These are phyloP conservation scores for Starmerella sp. DNA, from an alignment of 805 yeast genomes.

Conservation along the genomic window DNA sequence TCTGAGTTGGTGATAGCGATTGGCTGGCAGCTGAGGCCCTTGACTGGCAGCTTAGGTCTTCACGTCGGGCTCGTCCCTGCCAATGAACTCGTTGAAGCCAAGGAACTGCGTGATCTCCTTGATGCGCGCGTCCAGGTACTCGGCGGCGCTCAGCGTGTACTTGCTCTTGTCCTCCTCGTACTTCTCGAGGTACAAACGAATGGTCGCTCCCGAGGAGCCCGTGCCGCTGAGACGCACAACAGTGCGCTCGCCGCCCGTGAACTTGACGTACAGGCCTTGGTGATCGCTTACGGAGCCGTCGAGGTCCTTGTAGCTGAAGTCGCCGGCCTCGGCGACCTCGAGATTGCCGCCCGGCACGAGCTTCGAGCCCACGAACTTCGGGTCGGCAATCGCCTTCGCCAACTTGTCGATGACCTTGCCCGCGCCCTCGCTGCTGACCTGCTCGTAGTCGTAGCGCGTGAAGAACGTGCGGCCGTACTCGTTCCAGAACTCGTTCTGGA, in stretches of 20 bases:
- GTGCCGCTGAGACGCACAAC: slow-evolving; percentile 92
- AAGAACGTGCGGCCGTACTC: slow-evolving; percentile 95
- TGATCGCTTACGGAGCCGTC: slow-evolving; percentile 82
- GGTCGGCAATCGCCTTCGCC: slow-evolving; percentile 31
- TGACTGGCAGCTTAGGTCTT: slow-evolving; percentile 40
- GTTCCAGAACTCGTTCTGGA: slow-evolving; percentile 78
- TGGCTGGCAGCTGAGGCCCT: too few species aligned
- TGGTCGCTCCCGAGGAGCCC: slow-evolving; percentile 96
- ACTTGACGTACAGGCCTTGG: slow-evolving; percentile 81
- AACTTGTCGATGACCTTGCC: slow-evolving; percentile 49
- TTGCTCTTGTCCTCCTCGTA: slow-evolving; percentile 49
- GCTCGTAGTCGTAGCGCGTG: slow-evolving; percentile 90
- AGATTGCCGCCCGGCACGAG: slow-evolving; percentile 35
- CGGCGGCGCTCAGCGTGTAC: slow-evolving; percentile 46
- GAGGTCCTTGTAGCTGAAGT: slow-evolving; percentile 84
- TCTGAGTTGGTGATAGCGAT: too few species aligned
- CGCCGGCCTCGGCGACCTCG: slow-evolving; percentile 63
- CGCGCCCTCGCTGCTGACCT: slow-evolving; percentile 68
- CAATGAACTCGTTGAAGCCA: slow-evolving; percentile 59
- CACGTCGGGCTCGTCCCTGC: slow-evolving; percentile 81
- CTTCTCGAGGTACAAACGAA: slow-evolving; percentile 81
- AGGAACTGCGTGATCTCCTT: slow-evolving; percentile 53
- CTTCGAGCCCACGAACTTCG: slow-evolving; percentile 41
- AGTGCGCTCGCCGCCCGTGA: slow-evolving; percentile 70
- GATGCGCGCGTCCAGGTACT: slow-evolving; percentile 55